Conservation (phyloP, 495 filamentous ascomycete genomes). For the Penicillium pancosmium region DNA sequence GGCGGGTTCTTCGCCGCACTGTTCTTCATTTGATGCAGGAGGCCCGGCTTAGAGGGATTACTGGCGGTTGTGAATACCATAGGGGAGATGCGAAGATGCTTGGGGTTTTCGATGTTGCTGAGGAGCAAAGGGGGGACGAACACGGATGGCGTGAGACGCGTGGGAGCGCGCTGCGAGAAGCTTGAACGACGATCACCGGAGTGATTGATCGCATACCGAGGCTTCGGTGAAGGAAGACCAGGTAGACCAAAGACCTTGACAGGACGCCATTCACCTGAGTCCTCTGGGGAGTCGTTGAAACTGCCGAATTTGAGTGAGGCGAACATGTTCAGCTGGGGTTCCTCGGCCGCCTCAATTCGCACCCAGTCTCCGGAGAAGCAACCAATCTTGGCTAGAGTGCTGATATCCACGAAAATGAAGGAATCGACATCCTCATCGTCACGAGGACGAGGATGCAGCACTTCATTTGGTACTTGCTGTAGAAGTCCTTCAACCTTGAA, state of each 20-base stretch:
- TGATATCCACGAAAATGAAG: conserved; percentile 85
- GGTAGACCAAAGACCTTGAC: conserved; percentile 87
- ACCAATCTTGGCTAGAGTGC: conserved; percentile 79
- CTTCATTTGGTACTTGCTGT: conserved; percentile 69
- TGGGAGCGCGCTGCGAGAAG: conserved; percentile 49
- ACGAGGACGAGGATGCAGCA: conserved; percentile 80
- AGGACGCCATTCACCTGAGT: conserved; percentile 67
- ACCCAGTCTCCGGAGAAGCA: conserved; percentile 99
- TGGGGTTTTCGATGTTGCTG: conserved; percentile 75
- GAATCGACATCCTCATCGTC: conserved; percentile 87
- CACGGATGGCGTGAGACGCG: conserved; percentile 56
- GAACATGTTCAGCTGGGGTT: conserved; percentile 59
- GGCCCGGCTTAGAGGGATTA: conserved; percentile 35
- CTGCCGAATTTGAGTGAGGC: conserved; percentile 53
- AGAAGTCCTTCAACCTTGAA: conserved; percentile 83
- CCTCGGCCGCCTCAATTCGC: conserved; percentile 72
- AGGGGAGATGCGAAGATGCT: conserved; percentile 72
- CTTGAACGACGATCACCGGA: conserved; percentile 52
- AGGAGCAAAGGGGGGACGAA: conserved; percentile 86
- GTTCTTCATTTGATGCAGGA: conserved; percentile 49
- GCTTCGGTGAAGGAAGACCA: conserved; percentile 57
- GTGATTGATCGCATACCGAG: conserved; percentile 55
- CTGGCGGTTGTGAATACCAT: conserved; percentile 52
- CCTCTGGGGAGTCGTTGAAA: conserved; percentile 48
- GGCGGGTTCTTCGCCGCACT: conserved; percentile 67